Percentiles rank a stretch among this genome's conserved stretches.
These are phyloP conservation scores for Daldinia bambusicola DNA, from an alignment of 495 filamentous ascomycete species.

Conservation along the genomic window DNA sequence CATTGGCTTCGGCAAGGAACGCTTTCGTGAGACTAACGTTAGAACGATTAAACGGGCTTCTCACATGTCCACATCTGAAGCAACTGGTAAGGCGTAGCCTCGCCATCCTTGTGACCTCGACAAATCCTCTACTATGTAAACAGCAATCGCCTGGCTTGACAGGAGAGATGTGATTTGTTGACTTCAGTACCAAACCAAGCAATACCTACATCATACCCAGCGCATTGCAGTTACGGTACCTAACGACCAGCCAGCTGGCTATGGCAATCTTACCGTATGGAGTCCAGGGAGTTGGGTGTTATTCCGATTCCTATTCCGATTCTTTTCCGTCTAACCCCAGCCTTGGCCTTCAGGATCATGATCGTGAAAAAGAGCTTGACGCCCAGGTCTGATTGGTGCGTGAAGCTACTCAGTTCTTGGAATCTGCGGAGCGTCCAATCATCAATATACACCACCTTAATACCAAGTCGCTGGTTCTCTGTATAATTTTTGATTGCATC, in stretches of 20 bases:
- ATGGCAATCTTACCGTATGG: slow-evolving; percentile 30
- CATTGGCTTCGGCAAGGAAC: slow-evolving; percentile 41
- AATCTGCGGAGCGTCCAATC: slow-evolving; percentile 48
- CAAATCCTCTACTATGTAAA: slow-evolving; percentile 21
- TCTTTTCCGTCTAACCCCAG: slow-evolving; percentile 44
- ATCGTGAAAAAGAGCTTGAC: slow-evolving; percentile 36
- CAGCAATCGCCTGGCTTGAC: slow-evolving; percentile 17
- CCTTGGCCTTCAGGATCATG: slow-evolving; percentile 38
- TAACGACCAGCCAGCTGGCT: background rate
- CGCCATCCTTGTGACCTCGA: slow-evolving; percentile 44
- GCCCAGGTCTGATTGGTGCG: slow-evolving; percentile 27
- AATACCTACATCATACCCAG: slow-evolving; percentile 25
- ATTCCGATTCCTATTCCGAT: slow-evolving; percentile 43
- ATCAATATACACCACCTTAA: slow-evolving; percentile 15
- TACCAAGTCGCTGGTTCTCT: slow-evolving; percentile 35
- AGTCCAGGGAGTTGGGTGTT: slow-evolving; percentile 39
- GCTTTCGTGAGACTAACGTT: slow-evolving; percentile 45
- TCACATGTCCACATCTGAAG: slow-evolving; percentile 44
- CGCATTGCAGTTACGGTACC: slow-evolving; percentile 1
- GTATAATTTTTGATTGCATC: slow-evolving; percentile 34
- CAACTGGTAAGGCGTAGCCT: slow-evolving; percentile 39
- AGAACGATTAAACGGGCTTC: slow-evolving; percentile 38
- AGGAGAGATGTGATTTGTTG: slow-evolving; percentile 28
- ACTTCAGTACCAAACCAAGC: slow-evolving; percentile 8
- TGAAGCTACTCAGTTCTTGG: slow-evolving; percentile 29